Percentiles rank a stretch among this genome's conserved stretches.
Evolutionary conservation across 2,329 filamentous ascomycete species (phyloP).

Genomic region (Fonsecaea multimorphosa): DNA sequence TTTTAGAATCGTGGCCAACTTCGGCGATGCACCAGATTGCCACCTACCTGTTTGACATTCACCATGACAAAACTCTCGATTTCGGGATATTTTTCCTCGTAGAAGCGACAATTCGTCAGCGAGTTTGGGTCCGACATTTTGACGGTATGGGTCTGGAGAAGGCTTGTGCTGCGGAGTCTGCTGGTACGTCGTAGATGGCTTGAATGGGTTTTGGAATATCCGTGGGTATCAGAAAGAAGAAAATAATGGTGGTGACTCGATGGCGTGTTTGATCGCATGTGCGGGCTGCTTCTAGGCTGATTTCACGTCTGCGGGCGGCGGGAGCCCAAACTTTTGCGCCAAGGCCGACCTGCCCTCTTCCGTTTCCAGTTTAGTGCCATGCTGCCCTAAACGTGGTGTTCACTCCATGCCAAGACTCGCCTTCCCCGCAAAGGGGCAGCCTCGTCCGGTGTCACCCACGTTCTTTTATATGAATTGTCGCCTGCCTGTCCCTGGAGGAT

Average conservation of each 20-base stretch:
- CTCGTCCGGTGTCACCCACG: too few species aligned
- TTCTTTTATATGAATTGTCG: too few species aligned
- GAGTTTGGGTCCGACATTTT: constrained; percentile 58
- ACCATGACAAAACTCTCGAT: constrained; percentile 99
- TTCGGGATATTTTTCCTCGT: constrained; percentile 97
- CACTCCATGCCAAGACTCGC: too few species aligned
- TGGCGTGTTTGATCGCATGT: constrained; percentile 16
- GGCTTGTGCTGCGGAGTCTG: background rate
- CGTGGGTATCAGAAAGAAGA: background rate
- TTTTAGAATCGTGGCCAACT: constrained; percentile 22
- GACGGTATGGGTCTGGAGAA: constrained; percentile 6
- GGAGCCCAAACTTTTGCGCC: constrained; percentile 12
- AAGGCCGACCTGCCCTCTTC: background rate
- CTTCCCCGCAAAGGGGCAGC: too few species aligned
- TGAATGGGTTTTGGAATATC: background rate
- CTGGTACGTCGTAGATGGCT: background rate
- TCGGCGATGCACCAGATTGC: background rate
- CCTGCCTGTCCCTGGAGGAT: too few species aligned
- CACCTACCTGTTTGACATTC: constrained; percentile 89
- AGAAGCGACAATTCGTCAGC: constrained; percentile 95
- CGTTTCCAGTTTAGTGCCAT: background rate
- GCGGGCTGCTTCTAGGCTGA: constrained; percentile 4
- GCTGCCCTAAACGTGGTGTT: too few species aligned
- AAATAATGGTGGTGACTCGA: constrained; percentile 16
- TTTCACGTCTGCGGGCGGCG: constrained; percentile 10